These are phyloP conservation scores for Tuber melanosporum DNA, from an alignment of 495 filamentous ascomycete genomes.

Conservation along the genomic window DNA sequence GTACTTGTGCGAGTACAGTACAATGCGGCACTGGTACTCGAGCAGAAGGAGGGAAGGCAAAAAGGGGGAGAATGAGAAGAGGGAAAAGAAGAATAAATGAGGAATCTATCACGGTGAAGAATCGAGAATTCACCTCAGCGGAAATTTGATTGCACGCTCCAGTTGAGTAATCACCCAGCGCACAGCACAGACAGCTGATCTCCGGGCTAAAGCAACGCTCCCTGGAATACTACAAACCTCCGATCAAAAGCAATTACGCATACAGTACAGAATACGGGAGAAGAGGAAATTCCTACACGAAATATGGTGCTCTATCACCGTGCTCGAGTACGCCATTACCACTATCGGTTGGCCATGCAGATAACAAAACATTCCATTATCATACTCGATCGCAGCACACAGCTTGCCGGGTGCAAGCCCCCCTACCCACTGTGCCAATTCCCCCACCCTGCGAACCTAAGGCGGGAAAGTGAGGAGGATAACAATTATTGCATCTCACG, in stretches of 20 bases:
- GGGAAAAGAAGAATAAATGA: neutral
- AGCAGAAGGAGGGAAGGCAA: neutral
- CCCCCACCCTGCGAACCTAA: neutral
- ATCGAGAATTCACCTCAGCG: neutral
- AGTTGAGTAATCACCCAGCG: neutral
- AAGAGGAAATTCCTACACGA: neutral
- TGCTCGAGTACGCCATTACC: neutral
- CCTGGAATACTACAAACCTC: neutral
- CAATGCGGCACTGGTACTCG: neutral
- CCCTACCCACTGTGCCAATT: neutral
- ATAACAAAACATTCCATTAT: neutral
- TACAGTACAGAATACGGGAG: neutral
- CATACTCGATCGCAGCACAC: neutral
- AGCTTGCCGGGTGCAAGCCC: neutral
- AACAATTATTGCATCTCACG: neutral
- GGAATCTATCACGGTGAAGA: neutral
- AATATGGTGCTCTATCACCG: too few relatives aligned
- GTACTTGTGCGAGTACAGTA: neutral
- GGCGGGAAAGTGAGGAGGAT: neutral
- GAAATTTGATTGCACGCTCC: neutral
- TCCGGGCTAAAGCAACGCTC: neutral
- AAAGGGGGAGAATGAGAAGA: neutral
- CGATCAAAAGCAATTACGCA: slow-evolving; percentile 2
- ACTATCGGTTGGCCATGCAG: neutral
- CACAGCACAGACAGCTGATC: neutral